These are phyloP conservation scores for Lipomyces anomalus DNA, from an alignment of 805 yeast genomes.

Conservation along the genomic window DNA sequence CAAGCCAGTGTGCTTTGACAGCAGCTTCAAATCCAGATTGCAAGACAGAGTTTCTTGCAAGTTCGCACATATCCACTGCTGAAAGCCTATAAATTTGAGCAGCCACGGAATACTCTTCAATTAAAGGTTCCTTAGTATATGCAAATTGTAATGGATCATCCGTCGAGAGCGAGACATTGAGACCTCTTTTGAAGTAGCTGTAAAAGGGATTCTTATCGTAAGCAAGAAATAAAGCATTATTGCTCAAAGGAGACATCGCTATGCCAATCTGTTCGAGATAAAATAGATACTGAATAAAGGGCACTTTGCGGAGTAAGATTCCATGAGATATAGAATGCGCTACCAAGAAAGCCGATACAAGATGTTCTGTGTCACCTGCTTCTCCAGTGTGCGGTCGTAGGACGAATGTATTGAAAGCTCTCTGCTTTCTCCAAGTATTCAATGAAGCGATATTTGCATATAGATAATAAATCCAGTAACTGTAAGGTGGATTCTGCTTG, in stretches of 20 bases:
- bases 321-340: slow-evolving; percentile 96
- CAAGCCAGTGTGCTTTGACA: slow-evolving; percentile 90
- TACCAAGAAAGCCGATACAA: slow-evolving; percentile 80
- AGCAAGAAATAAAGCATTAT: slow-evolving; percentile 90
- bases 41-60: slow-evolving; percentile 84
- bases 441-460: slow-evolving; percentile 81
- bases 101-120: slow-evolving; percentile 96
- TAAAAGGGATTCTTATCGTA: slow-evolving; percentile 97
- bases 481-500: slow-evolving; percentile 88
- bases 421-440: slow-evolving; percentile 70
- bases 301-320: slow-evolving; percentile 83
- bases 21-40: slow-evolving; percentile 92
- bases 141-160: slow-evolving; percentile 98
- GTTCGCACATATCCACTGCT: slow-evolving; percentile 94
- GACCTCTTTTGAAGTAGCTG: slow-evolving; percentile 82
- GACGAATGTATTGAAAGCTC: slow-evolving; percentile 84
- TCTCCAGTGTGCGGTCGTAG: slow-evolving; percentile 98
- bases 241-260: slow-evolving; percentile 97
- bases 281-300: slow-evolving; percentile 88
- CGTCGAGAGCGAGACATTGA: slow-evolving; percentile 89
- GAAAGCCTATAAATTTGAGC: slow-evolving; percentile 95
- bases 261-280: slow-evolving; percentile 92
- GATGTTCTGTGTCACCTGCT: slow-evolving; percentile 99
- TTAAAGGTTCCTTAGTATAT: slow-evolving; percentile 92
- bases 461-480: slow-evolving; percentile 85